phyloP scores from a whole-genome alignment of 495 filamentous ascomycete species.

The Evernia prunastri region DNA sequence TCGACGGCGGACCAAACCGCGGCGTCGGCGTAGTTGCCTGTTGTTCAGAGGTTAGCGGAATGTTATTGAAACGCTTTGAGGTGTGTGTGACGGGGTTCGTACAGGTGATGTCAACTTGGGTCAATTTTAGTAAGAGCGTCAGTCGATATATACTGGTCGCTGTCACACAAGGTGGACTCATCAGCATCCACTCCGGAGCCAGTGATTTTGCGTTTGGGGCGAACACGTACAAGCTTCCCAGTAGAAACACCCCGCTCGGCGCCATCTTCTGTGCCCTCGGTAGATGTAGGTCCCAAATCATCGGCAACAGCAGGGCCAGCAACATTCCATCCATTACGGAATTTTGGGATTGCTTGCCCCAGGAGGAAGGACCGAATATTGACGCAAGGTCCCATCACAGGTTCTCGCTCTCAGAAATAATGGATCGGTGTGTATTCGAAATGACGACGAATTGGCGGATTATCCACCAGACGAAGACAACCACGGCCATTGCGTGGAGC shows the following conservation, averaged over 20 bases:
- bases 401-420: conserved; percentile 14
- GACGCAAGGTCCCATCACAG: conserved; percentile 19
- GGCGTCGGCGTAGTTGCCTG: background rate
- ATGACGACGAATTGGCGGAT: background rate
- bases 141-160: background rate
- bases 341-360: conserved; percentile 28
- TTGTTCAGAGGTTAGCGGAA: too few relatives aligned
- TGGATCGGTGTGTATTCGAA: conserved; percentile 19
- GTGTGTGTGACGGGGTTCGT: too few relatives aligned
- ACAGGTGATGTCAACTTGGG: background rate
- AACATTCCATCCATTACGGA: conserved; percentile 31
- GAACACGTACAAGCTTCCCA: background rate
- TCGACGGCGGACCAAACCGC: background rate
- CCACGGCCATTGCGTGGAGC: background rate
- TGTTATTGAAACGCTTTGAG: too few relatives aligned
- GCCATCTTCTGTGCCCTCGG: conserved; percentile 33
- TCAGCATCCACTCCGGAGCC: too few relatives aligned
- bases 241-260: conserved; percentile 18
- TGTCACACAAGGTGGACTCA: background rate
- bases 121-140: background rate
- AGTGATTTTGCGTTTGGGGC: background rate
- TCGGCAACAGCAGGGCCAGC: conserved; percentile 29
- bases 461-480: background rate
- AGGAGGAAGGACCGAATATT: conserved; percentile 21
- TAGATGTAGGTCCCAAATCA: conserved; percentile 30